phyloP scores from a whole-genome alignment of 176 grass and related monocot genomes.

The Pontederia paniculata region DNA sequence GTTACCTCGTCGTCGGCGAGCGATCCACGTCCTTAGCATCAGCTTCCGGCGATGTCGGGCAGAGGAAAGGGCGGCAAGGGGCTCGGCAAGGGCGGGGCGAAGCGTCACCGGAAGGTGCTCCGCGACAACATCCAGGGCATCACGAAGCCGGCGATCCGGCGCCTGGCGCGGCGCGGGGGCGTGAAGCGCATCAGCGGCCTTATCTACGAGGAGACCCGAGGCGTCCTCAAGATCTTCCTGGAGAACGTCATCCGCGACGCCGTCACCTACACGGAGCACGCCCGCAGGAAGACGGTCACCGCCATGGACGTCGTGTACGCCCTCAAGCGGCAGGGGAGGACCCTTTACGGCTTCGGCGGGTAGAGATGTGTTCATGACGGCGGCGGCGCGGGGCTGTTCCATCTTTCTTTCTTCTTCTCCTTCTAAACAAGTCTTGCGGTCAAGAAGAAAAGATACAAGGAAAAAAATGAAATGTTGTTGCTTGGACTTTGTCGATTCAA shows the following conservation, averaged over 20 bases:
- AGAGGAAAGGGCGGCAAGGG: conserved; percentile 24
- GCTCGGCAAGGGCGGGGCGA: conserved; percentile 21
- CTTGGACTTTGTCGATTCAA: no score
- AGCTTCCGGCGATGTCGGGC: conserved; percentile 3
- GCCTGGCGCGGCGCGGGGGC: conserved; percentile 18
- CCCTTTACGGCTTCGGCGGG: background rate
- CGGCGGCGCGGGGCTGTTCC: no score
- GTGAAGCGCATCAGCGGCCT: conserved; percentile 26
- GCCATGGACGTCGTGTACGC: conserved; percentile 30
- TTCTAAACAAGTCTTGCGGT: no score
- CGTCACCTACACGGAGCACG: conserved; percentile 22
- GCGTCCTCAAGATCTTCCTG: conserved; percentile 23
- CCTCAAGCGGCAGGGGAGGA: conserved; percentile 7
- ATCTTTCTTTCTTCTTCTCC: no score
- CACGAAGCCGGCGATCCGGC: conserved; percentile 25
- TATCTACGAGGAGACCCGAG: conserved; percentile 24
- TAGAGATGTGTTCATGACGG: no score
- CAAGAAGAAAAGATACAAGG: no score
- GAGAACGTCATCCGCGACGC: conserved; percentile 26
- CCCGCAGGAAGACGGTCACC: conserved; percentile 21
- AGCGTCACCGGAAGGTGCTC: conserved; percentile 24
- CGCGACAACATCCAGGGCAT: conserved; percentile 25
- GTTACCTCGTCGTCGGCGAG: no score
- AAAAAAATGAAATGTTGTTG: no score
- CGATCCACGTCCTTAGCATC: no score